Conservation (phyloP, 1,284 basidiomycete genomes). For the Fomes fomentarius region DNA sequence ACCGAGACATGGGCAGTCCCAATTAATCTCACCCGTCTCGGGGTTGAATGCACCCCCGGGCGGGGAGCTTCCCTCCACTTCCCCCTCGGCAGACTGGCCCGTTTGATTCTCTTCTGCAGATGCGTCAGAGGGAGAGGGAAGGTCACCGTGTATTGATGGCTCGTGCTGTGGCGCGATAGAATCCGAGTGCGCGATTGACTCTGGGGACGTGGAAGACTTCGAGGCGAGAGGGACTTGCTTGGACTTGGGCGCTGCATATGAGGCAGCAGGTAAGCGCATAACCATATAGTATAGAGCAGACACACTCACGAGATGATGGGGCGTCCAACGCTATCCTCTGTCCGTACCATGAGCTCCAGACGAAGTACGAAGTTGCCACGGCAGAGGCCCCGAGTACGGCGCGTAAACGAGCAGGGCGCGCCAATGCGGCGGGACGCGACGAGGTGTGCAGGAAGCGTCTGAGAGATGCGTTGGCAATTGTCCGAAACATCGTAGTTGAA, state of each 20-base stretch:
- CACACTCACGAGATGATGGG: slow-evolving; percentile 21
- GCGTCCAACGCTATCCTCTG: slow-evolving; percentile 47
- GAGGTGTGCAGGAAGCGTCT: slow-evolving; percentile 51
- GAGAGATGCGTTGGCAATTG: slow-evolving; percentile 38
- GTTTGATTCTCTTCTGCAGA: slow-evolving; percentile 20
- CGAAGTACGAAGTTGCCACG: slow-evolving; percentile 48
- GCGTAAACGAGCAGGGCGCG: slow-evolving; percentile 35
- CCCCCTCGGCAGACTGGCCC: slow-evolving; percentile 30
- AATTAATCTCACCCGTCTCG: slow-evolving; percentile 97
- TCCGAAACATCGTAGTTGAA: slow-evolving; percentile 38
- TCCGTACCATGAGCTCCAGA: slow-evolving; percentile 39
- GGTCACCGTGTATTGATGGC: slow-evolving; percentile 14
- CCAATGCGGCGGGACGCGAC: slow-evolving; percentile 23
- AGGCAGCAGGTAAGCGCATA: background rate
- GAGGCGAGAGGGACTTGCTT: slow-evolving; percentile 23
- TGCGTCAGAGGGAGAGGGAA: slow-evolving; percentile 9
- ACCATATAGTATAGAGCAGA: background rate
- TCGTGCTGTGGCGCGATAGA: slow-evolving; percentile 14
- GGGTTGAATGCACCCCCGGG: slow-evolving; percentile 77
- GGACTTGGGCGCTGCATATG: slow-evolving; percentile 9
- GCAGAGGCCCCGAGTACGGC: slow-evolving; percentile 47
- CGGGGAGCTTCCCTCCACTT: slow-evolving; percentile 37
- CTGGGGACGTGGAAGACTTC: slow-evolving; percentile 18
- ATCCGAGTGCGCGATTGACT: slow-evolving; percentile 13
- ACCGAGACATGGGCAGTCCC: slow-evolving; percentile 97